Evolutionary conservation across 2,329 filamentous ascomycete genomes (phyloP).

Genomic region (Macrophomina phaseolina): DNA sequence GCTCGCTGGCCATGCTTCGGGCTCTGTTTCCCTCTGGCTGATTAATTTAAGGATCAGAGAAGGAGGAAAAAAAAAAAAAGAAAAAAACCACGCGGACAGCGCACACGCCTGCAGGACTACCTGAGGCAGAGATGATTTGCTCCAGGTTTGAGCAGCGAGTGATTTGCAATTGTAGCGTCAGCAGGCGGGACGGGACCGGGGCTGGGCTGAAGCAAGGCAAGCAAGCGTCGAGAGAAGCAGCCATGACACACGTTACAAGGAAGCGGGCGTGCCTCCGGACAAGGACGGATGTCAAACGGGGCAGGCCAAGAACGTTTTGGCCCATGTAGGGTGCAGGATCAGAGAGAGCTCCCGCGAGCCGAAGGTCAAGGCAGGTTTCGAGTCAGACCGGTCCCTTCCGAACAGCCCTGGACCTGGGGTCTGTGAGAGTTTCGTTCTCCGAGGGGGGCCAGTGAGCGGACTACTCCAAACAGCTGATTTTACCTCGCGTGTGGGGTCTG

Average conservation of each 20-base stretch:
- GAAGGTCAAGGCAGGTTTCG: slow-evolving; percentile 12
- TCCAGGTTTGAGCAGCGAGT: slow-evolving; percentile 24
- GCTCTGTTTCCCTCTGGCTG: slow-evolving; percentile 15
- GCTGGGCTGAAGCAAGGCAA: slow-evolving; percentile 11
- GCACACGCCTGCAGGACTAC: background rate
- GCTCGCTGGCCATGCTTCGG: background rate
- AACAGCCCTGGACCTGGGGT: slow-evolving; percentile 4
- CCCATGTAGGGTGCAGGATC: background rate
- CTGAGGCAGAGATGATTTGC: slow-evolving; percentile 17
- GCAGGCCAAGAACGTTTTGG: slow-evolving; percentile 17
- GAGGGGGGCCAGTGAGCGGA: background rate
- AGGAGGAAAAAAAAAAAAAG: background rate
- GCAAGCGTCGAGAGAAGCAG: background rate
- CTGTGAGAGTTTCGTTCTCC: slow-evolving; percentile 8
- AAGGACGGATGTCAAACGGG: slow-evolving; percentile 12
- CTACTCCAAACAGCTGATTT: slow-evolving; percentile 20
- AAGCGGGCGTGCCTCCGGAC: slow-evolving; percentile 19
- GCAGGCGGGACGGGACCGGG: slow-evolving; percentile 16
- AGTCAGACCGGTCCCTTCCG: slow-evolving; percentile 14
- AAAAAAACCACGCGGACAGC: slow-evolving; percentile 3
- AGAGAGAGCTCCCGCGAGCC: slow-evolving; percentile 10
- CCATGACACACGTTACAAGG: slow-evolving; percentile 6
- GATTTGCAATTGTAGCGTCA: slow-evolving; percentile 24
- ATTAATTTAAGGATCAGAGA: slow-evolving; percentile 17
- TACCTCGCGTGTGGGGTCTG: slow-evolving; percentile 17